These are phyloP conservation scores for Elsinoe batatas DNA, from an alignment of 2,329 filamentous ascomycete genomes.

Conservation along the genomic window DNA sequence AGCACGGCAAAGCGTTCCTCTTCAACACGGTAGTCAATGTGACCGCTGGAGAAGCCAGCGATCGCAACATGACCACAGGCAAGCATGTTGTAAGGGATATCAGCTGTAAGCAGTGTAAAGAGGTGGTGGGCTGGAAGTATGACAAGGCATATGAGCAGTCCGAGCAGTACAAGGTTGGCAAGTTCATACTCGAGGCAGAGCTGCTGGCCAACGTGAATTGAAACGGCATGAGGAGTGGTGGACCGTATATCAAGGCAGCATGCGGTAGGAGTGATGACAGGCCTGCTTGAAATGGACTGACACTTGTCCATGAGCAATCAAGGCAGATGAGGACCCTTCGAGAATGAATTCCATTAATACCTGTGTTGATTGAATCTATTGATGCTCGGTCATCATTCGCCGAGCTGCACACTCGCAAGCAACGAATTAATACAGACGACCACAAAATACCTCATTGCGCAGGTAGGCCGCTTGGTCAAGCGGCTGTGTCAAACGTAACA, in stretches of 20 bases:
- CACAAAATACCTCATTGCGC: neutral
- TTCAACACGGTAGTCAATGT: slow-evolving; percentile 94
- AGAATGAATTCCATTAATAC: neutral
- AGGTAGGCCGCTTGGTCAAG: neutral
- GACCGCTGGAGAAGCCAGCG: slow-evolving; percentile 68
- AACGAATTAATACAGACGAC: too few species aligned
- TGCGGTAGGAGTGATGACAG: neutral
- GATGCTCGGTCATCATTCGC: neutral
- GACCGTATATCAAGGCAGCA: too few species aligned
- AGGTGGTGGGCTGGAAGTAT: slow-evolving; percentile 96
- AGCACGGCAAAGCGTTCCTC: slow-evolving; percentile 95
- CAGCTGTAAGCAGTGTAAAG: slow-evolving; percentile 78
- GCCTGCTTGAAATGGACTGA: neutral
- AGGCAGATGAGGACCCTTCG: neutral
- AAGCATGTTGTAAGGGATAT: slow-evolving; percentile 93
- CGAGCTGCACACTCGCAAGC: neutral
- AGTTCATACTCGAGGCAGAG: slow-evolving; percentile 92
- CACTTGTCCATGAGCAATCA: neutral
- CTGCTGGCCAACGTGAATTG: slow-evolving; percentile 65
- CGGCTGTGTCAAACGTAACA: neutral
- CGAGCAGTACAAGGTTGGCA: slow-evolving; percentile 99
- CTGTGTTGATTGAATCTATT: neutral
- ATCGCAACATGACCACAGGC: slow-evolving; percentile 97
- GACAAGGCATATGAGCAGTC: slow-evolving; percentile 86
- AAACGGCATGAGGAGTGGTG: slow-evolving; percentile 13